Evolutionary conservation across 169 alveolate species (phyloP).

Genomic region (Plasmodium knowlesi): DNA sequence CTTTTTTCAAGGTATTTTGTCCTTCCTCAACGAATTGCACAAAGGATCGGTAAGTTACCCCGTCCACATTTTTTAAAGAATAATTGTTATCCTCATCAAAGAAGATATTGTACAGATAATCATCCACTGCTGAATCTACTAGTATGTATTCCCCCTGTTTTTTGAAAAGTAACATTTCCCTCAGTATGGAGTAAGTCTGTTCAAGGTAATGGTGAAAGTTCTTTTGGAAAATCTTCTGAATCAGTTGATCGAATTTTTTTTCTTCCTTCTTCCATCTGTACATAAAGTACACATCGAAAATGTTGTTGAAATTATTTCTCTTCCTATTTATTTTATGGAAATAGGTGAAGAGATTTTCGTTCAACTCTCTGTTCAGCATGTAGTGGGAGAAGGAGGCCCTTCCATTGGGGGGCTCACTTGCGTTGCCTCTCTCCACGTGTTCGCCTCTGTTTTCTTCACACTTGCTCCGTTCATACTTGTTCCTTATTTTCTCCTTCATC

Average conservation of each 20-base stretch:
- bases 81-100: conserved; percentile 34
- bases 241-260: conserved; percentile 8
- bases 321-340: conserved; percentile 67
- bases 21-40: conserved; percentile 22
- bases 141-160: conserved; percentile 22
- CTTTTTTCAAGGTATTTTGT: conserved; percentile 1
- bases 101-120: conserved; percentile 22
- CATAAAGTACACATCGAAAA: conserved; percentile 54
- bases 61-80: conserved; percentile 7
- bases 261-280: conserved; percentile 53
- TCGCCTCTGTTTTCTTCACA: neutral
- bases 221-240: conserved; percentile 36
- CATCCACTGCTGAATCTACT: conserved; percentile 13
- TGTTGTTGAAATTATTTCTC: conserved; percentile 44
- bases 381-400: conserved; percentile 21
- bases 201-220: conserved; percentile 41
- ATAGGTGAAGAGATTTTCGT: conserved; percentile 52
- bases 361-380: conserved; percentile 52
- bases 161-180: conserved; percentile 16
- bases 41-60: neutral
- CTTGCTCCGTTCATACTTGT: conserved; percentile 9
- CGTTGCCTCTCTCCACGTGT: neutral
- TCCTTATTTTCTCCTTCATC: conserved; percentile 26
- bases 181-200: neutral
- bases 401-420: neutral